These are phyloP conservation scores for Fusarium oligoseptatum DNA, from an alignment of 2,329 filamentous ascomycete genomes.

Conservation along the genomic window DNA sequence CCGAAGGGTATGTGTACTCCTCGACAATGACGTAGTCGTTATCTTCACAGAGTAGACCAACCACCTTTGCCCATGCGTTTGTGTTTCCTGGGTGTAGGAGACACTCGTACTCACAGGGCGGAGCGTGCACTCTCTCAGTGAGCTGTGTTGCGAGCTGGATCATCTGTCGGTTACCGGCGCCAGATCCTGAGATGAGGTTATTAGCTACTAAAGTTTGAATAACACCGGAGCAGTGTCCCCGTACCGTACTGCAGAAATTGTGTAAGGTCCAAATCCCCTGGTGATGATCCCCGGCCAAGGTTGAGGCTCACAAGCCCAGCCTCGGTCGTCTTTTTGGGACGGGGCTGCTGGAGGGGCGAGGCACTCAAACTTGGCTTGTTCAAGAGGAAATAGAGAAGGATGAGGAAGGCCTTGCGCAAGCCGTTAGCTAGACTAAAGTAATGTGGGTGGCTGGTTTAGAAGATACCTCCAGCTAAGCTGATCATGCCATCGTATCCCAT, in stretches of 20 bases:
- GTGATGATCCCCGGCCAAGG: not conserved
- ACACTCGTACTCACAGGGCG: not conserved
- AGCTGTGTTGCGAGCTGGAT: not conserved
- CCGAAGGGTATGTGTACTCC: not conserved
- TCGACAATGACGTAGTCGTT: not conserved
- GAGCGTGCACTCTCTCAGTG: not conserved
- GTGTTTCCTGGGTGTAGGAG: not conserved
- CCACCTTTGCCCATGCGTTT: not conserved
- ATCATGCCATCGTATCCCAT: slow-evolving; percentile 53
- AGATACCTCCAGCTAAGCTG: slow-evolving; percentile 48
- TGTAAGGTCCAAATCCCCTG: not conserved
- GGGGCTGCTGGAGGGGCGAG: not conserved
- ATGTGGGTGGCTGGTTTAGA: not conserved
- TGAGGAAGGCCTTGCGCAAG: not conserved
- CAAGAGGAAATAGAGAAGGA: not conserved
- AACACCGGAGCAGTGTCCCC: fast-evolving
- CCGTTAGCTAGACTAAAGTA: not conserved
- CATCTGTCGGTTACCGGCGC: not conserved
- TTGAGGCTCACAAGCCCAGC: not conserved
- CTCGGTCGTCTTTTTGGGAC: not conserved
- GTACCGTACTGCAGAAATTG: not conserved
- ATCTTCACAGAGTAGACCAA: not conserved
- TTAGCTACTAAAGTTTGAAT: not conserved
- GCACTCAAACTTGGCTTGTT: not conserved
- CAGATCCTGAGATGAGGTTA: not conserved